Evolutionary conservation across 225 moss, liverwort and hornwort species (phyloP).

Genomic region (Pseudoscleropodium purum): DNA sequence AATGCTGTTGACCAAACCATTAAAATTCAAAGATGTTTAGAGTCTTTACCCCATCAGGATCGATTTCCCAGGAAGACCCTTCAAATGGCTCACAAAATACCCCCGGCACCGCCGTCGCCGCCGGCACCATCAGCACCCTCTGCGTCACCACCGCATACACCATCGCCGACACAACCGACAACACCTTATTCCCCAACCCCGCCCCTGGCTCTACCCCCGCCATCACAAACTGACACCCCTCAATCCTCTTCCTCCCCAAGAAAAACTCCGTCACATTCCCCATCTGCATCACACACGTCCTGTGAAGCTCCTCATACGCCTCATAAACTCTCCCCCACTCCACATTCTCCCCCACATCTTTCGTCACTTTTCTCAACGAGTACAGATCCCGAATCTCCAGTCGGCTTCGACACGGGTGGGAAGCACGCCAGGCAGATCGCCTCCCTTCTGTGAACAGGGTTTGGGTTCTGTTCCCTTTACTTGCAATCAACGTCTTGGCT

Average conservation of each 20-base stretch:
- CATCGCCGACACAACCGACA: slow-evolving; percentile 44
- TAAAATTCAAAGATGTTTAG: neutral
- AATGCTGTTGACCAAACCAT: neutral
- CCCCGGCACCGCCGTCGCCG: slow-evolving; percentile 34
- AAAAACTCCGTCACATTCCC: slow-evolving; percentile 46
- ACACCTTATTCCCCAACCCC: slow-evolving; percentile 40
- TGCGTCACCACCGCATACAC: slow-evolving; percentile 50
- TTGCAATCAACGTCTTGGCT: neutral
- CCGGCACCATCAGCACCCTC: slow-evolving; percentile 35
- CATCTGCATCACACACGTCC: slow-evolving; percentile 51
- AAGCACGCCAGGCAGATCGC: slow-evolving; percentile 2
- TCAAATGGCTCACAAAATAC: slow-evolving; percentile 69
- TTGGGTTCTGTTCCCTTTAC: neutral
- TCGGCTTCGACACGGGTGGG: slow-evolving; percentile 20
- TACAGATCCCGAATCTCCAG: slow-evolving; percentile 18
- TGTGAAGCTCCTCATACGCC: slow-evolving; percentile 51
- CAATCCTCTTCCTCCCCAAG: slow-evolving; percentile 1
- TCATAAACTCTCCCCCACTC: slow-evolving; percentile 28
- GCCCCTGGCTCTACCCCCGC: slow-evolving; percentile 26
- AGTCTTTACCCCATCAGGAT: slow-evolving; percentile 8
- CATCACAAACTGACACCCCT: slow-evolving; percentile 31
- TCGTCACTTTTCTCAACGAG: slow-evolving; percentile 3
- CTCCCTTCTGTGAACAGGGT: neutral
- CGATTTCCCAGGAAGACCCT: slow-evolving; percentile 66
- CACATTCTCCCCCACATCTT: slow-evolving; percentile 13